phyloP scores from a whole-genome alignment of 2,329 filamentous ascomycete genomes.

The Amauroascus verrucosus region DNA sequence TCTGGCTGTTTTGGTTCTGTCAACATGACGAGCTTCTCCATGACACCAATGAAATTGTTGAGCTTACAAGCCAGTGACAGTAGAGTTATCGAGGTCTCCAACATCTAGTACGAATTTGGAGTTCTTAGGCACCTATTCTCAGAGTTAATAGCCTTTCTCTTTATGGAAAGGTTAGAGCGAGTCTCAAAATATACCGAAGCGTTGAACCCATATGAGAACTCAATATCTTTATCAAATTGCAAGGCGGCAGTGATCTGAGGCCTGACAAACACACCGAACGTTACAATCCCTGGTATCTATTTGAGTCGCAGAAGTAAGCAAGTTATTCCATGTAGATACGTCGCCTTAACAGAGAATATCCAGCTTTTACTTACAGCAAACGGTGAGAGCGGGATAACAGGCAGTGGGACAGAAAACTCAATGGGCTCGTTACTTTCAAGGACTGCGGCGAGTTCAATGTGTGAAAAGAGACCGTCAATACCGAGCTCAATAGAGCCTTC shows the following conservation, averaged over 20 bases:
- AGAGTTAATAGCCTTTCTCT: background rate
- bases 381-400: conserved; percentile 18
- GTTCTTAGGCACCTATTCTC: conserved; percentile 15
- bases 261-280: conserved; percentile 17
- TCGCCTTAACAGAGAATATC: too few relatives aligned
- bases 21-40: background rate
- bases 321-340: background rate
- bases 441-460: conserved; percentile 18
- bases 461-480: conserved; percentile 16
- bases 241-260: conserved; percentile 15
- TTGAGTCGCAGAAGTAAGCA: background rate
- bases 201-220: conserved; percentile 20
- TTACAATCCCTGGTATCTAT: conserved; percentile 19
- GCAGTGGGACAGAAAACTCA: conserved; percentile 17
- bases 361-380: conserved; percentile 19
- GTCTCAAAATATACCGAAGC: conserved; percentile 14
- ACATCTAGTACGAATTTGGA: conserved; percentile 17
- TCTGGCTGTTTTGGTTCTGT: conserved; percentile 11
- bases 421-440: conserved; percentile 13
- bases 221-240: conserved; percentile 12
- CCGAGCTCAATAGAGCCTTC: conserved; percentile 17
- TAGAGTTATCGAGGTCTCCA: conserved; percentile 14
- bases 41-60: background rate
- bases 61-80: conserved; percentile 27
- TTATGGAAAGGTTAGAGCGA: background rate